phyloP scores from a whole-genome alignment of 1,284 basidiomycete genomes.

The Ganoderma resinaceum region DNA sequence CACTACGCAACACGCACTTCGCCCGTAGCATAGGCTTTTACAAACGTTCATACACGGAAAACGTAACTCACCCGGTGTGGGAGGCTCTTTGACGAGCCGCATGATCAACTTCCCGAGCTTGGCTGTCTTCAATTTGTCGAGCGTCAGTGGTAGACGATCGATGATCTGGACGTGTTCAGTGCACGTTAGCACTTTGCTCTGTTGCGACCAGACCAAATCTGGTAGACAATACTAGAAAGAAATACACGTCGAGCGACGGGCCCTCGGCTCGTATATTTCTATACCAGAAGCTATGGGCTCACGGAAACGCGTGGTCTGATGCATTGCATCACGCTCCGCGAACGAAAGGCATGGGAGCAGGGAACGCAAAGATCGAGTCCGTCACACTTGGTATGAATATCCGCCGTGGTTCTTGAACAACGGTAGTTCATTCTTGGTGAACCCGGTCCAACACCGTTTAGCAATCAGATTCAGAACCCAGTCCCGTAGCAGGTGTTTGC shows the following conservation, averaged over 20 bases:
- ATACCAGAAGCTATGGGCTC: not conserved
- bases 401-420: no score
- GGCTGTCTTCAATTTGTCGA: slow-evolving; percentile 69
- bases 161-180: slow-evolving; percentile 60
- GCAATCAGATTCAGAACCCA: no score
- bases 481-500: no score
- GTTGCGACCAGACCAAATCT: not conserved
- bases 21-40: slow-evolving; percentile 7
- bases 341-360: not conserved
- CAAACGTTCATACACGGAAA: slow-evolving; percentile 4
- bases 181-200: not conserved
- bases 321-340: not conserved
- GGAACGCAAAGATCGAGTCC: not conserved
- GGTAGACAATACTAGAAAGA: not conserved
- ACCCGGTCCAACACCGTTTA: no score
- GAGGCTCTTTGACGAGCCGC: slow-evolving; percentile 73
- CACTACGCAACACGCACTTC: slow-evolving; percentile 7
- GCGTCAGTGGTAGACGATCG: slow-evolving; percentile 77
- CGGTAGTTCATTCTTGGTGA: no score
- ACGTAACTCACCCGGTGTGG: slow-evolving; percentile 68
- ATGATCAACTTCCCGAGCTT: slow-evolving; percentile 81
- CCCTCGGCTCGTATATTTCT: not conserved
- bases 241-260: not conserved
- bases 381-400: not conserved
- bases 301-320: not conserved